Evolutionary conservation across 2,329 filamentous ascomycete genomes (phyloP).

Genomic region (Ilyonectria mors-panacis): DNA sequence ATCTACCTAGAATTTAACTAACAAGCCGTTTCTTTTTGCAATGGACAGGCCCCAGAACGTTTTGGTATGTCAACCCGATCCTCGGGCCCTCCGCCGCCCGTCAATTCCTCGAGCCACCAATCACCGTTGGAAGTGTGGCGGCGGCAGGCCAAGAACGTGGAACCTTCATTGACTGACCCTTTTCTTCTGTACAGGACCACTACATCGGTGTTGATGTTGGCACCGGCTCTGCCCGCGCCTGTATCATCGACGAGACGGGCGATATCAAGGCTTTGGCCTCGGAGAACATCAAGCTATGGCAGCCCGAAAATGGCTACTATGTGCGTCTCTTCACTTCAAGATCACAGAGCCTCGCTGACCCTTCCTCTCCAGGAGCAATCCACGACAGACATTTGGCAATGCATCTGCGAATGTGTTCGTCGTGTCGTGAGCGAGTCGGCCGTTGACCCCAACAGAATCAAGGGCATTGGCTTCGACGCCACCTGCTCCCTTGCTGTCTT

Average conservation of each 20-base stretch:
- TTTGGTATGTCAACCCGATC: constrained; percentile 46
- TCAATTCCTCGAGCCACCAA: constrained; percentile 12
- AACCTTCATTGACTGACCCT: constrained; percentile 34
- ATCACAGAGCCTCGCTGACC: constrained; percentile 20
- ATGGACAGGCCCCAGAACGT: constrained; percentile 55
- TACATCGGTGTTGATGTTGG: constrained; percentile 95
- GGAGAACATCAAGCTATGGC: constrained; percentile 85
- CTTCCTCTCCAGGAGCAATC: constrained; percentile 83
- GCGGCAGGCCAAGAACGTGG: background rate
- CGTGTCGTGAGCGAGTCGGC: constrained; percentile 85
- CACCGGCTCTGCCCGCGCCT: constrained; percentile 94
- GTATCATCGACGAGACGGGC: constrained; percentile 92
- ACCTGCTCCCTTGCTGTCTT: constrained; percentile 98
- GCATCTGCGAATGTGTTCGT: constrained; percentile 91
- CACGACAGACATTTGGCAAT: constrained; percentile 95
- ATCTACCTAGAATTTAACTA: constrained; percentile 30
- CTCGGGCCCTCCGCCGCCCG: background rate
- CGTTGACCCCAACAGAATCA: constrained; percentile 81
- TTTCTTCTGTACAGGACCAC: constrained; percentile 62
- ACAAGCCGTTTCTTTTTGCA: constrained; percentile 29
- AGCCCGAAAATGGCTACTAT: constrained; percentile 82
- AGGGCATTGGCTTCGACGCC: constrained; percentile 96
- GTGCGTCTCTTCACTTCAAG: constrained; percentile 59
- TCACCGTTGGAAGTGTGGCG: constrained; percentile 25
- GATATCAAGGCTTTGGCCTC: constrained; percentile 86